A percentile compares a stretch with the other conserved stretches of the same genome.
Evolutionary conservation across 345 rosid species (phyloP).

Genomic region (Eucalyptus sp.): DNA sequence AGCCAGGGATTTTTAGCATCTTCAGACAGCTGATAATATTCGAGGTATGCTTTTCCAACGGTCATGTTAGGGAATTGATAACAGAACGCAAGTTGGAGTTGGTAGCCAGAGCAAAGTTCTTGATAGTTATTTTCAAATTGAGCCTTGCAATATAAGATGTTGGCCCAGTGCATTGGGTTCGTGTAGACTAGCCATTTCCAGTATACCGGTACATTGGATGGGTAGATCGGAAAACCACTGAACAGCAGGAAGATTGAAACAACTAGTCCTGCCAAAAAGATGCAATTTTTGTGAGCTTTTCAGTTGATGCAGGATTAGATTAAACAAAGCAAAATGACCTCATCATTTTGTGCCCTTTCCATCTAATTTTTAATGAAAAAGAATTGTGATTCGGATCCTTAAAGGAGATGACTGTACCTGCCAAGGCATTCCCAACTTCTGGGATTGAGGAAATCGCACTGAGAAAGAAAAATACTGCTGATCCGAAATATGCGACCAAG

Average conservation of each 20-base stretch:
- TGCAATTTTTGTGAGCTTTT: not conserved
- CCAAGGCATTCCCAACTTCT: constrained; percentile 22
- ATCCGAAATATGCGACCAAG: constrained; percentile 13
- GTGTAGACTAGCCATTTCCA: constrained; percentile 18
- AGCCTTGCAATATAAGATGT: constrained; percentile 9
- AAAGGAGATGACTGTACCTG: constrained; percentile 7
- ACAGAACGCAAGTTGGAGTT: constrained; percentile 9
- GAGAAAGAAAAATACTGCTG: constrained; percentile 16
- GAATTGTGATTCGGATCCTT: not conserved
- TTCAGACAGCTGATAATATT: constrained; percentile 6
- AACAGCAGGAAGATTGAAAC: constrained; percentile 19
- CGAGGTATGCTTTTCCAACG: constrained; percentile 15
- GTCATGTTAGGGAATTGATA: constrained; percentile 13
- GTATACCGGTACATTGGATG: constrained; percentile 7
- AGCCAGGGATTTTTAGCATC: constrained; percentile 11
- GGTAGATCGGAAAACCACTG: constrained; percentile 17
- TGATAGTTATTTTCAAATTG: constrained; percentile 3
- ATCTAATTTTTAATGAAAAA: not conserved
- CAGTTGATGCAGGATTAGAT: not conserved
- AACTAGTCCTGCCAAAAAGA: constrained; percentile 6
- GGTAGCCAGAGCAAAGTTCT: constrained; percentile 8
- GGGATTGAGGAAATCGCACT: constrained; percentile 19
- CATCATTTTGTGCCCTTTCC: not conserved
- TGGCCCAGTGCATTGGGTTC: constrained; percentile 19
- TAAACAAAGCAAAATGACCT: not conserved